Percentiles rank a stretch among this genome's conserved stretches.
These are phyloP conservation scores for Neopestalotiopsis sp. DNA, from an alignment of 2,329 filamentous ascomycete species.

Conservation along the genomic window DNA sequence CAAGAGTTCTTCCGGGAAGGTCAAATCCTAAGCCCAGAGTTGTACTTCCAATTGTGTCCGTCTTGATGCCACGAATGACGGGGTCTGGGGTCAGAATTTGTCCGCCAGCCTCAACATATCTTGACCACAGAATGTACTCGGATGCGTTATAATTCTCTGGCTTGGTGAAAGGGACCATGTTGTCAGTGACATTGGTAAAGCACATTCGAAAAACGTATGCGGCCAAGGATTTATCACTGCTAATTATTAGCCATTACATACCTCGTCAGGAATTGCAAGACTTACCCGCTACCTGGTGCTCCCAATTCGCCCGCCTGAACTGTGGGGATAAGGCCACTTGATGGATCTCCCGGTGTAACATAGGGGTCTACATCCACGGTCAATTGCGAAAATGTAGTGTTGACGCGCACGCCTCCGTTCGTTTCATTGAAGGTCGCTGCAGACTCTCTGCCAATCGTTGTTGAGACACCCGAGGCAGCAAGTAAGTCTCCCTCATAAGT, in stretches of 20 bases:
- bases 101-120: no score
- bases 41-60: no score
- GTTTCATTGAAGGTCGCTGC: background rate
- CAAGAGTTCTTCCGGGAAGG: no score
- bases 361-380: conserved; percentile 29
- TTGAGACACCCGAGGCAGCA: conserved; percentile 24
- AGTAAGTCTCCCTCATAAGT: conserved; percentile 34
- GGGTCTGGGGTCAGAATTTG: no score
- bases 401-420: conserved; percentile 25
- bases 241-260: no score
- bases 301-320: background rate
- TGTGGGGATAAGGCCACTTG: background rate
- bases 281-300: conserved; percentile 23
- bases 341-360: conserved; percentile 20
- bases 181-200: conserved; percentile 25
- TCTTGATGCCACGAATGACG: no score
- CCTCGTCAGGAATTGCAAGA: conserved; percentile 21
- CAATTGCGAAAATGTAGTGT: conserved; percentile 26
- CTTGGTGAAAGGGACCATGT: conserved; percentile 24
- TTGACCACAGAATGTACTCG: no score
- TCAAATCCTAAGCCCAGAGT: no score
- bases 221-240: no score
- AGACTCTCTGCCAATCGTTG: conserved; percentile 25
- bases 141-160: conserved; percentile 25
- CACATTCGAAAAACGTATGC: conserved; percentile 27